Evolutionary conservation across 176 grass and related monocot species (phyloP).

Genomic region (Luzula sylvatica): DNA sequence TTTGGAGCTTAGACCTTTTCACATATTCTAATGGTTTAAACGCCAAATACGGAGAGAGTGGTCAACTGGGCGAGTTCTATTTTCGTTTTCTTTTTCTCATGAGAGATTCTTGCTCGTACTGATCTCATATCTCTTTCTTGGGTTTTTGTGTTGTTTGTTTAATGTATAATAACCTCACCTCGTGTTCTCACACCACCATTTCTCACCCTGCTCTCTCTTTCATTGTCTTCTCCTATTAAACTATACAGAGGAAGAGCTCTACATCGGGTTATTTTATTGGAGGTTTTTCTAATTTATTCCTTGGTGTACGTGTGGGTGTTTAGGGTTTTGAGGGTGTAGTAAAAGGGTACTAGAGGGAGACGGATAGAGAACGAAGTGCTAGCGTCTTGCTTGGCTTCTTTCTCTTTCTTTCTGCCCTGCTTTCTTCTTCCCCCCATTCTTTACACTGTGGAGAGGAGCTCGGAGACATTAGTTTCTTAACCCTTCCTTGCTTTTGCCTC

Average conservation of each 20-base stretch:
- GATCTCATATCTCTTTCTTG: conserved; percentile 6
- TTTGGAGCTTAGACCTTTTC: not conserved
- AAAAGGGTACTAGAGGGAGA: conserved; percentile 8
- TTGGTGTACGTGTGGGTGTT: conserved; percentile 17
- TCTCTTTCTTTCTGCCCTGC: conserved; percentile 17
- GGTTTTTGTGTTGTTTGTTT: not conserved
- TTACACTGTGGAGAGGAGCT: conserved; percentile 18
- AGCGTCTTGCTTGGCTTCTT: conserved; percentile 26
- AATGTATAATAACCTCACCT: conserved; percentile 5
- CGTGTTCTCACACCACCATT: not conserved
- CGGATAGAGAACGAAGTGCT: conserved; percentile 20
- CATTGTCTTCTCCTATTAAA: conserved; percentile 1
- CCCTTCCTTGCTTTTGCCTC: not conserved
- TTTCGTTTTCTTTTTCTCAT: not conserved
- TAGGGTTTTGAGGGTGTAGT: conserved; percentile 52
- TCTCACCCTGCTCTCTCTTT: not conserved
- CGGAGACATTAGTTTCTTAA: conserved; percentile 8
- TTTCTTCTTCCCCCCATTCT: conserved; percentile 8
- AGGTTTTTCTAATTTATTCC: not conserved
- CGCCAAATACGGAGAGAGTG: conserved; percentile 9
- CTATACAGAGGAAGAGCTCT: not conserved
- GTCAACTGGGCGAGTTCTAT: not conserved
- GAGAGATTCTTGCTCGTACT: not conserved
- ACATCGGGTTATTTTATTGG: conserved; percentile 3
- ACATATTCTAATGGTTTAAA: not conserved